phyloP scores from a whole-genome alignment of 257 asterid genomes.

The Fraxinus pennsylvanica region DNA sequence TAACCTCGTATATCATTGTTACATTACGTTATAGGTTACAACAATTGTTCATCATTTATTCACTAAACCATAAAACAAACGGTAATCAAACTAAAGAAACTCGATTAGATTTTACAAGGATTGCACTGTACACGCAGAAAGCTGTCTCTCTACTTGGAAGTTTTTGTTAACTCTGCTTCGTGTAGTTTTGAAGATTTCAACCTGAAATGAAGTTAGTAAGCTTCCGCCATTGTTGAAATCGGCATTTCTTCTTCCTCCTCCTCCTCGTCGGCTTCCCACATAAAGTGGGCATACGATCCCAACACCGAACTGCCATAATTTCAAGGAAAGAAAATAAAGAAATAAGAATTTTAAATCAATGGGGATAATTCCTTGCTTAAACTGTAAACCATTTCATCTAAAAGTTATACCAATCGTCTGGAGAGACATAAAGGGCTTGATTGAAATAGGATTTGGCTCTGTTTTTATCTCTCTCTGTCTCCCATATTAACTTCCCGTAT shows the following conservation, averaged over 20 bases:
- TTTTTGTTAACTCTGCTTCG: too few relatives aligned
- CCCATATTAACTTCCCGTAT: constrained; percentile 72
- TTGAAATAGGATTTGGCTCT: constrained; percentile 66
- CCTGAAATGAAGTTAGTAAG: constrained; percentile 18
- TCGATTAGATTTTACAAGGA: neutral
- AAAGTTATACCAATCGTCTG: constrained; percentile 51
- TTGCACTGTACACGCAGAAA: neutral
- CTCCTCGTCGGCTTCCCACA: constrained; percentile 66
- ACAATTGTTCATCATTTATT: neutral
- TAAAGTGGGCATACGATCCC: constrained; percentile 71
- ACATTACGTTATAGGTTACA: neutral
- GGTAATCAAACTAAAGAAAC: neutral
- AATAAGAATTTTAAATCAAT: neutral
- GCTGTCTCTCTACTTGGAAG: too few relatives aligned
- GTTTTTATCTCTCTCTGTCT: constrained; percentile 49
- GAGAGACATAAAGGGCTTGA: constrained; percentile 68
- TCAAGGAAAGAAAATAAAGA: neutral
- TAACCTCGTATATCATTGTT: too few relatives aligned
- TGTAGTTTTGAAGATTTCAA: too few relatives aligned
- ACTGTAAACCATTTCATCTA: too few relatives aligned
- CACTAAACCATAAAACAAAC: neutral
- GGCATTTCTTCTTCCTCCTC: constrained; percentile 27
- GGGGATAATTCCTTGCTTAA: neutral
- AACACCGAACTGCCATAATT: constrained; percentile 46
- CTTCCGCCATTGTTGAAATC: constrained; percentile 23